Base-by-base conservation (phyloP, 1,284 basidiomycete genomes). In the Ustanciosporium gigantosporum region DNA sequence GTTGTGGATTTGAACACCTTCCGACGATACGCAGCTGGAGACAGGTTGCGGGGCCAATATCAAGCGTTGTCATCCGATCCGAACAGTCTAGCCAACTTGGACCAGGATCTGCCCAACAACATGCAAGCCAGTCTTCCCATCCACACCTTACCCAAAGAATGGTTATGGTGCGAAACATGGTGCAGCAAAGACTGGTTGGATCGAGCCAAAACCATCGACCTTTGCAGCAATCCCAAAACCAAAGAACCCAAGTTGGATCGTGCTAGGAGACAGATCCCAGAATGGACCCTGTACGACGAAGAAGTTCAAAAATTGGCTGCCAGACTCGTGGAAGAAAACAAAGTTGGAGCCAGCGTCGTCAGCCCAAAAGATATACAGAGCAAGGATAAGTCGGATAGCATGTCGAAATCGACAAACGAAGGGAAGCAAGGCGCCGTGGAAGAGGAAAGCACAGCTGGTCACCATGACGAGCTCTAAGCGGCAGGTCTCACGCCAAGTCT, bases 1-100 rank as follows among this genome's bases (percentile, higher is more conserved):
- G 91, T 98, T 7, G 87, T 98, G 35, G 94, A 98, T 79, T 84
- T 98, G n/a, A 88, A 91, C 39, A 85, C 89, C 15, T 97, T 98
- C 85, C 86, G 94, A 62, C 86, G 90, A 20, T 66, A 79, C 14
- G 80, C 80, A 0, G 80, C 77, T 6, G 79, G 91, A 83, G 94
- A 98, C 77, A 87, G 91, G 32, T 84, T 98, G 14, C 87, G 94
- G 52, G 87, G 87, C 15, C 88, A 90, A 70, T 98, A 98, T 72
- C 94, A 98, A 73, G 85, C 86, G 27, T 83, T 98, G 3, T 95
- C 92, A 0, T 88, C 89, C 11, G 95, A 98, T 75, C 92, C 92
- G 0, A 86, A 89, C 74, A 95, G 91, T 5, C 82, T 98, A 2
- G 88, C 92, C 40, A 98, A 98, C 76, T 82, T 98, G 21, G 94